phyloP scores from a whole-genome alignment of 305 asterid species.

The Fraxinus xanthoxyloides region DNA sequence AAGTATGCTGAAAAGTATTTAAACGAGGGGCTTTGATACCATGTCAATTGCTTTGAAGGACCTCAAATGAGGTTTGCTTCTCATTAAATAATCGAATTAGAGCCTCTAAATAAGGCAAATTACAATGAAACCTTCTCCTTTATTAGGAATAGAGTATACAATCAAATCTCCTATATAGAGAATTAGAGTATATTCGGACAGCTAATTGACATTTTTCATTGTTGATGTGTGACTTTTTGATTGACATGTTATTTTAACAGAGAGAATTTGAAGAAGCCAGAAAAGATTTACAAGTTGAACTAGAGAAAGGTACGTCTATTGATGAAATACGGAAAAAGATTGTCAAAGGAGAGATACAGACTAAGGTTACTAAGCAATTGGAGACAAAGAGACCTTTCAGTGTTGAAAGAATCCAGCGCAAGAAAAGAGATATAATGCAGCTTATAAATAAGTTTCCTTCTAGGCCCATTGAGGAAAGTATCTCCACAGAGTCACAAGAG shows the following conservation, averaged over 20 bases:
- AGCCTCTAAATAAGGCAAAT: neutral
- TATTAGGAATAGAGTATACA: neutral
- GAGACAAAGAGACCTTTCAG: conserved; percentile 32
- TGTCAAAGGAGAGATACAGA: conserved; percentile 60
- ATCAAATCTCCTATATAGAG: neutral
- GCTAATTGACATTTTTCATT: conserved; percentile 5
- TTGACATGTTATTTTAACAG: conserved; percentile 44
- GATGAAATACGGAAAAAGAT: conserved; percentile 59
- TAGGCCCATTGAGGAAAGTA: conserved; percentile 36
- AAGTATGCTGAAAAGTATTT: neutral
- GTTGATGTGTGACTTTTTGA: conserved; percentile 14
- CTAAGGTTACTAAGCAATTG: conserved; percentile 58
- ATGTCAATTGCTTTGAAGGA: neutral
- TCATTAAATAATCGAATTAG: neutral
- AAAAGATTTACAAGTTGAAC: conserved; percentile 72
- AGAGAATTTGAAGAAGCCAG: conserved; percentile 89
- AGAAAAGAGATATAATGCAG: conserved; percentile 71
- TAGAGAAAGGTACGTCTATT: conserved; percentile 67
- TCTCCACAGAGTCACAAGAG: conserved; percentile 45
- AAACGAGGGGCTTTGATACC: neutral
- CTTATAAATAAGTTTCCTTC: conserved; percentile 58
- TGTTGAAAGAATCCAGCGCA: conserved; percentile 72
- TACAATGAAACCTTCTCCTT: neutral
- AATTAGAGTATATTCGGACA: neutral
- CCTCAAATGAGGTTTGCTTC: neutral